Evolutionary conservation across 306 rosid species (phyloP), one percentile per base, ranked within the genome.

Genomic region (Hylodesmum podocarpum): DNA sequence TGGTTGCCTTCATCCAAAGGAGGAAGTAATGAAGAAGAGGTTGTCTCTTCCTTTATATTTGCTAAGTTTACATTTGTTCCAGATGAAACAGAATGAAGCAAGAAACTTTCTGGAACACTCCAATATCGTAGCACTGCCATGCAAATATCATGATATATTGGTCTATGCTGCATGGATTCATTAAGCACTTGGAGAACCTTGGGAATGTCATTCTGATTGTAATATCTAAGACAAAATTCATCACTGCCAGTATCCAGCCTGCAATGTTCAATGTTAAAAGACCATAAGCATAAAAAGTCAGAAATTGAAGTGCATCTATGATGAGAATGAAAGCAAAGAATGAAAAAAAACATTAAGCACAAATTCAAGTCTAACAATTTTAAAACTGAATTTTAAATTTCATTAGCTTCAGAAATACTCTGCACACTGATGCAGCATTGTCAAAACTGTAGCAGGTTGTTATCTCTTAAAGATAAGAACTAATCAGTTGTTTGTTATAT

Each of bases 201-300:
- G 43, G 83, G 87, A 65, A 95, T 89, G 84, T 92, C 97, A 80
- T 84, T 85, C 87, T 62, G 88, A 80, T 86, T 91, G 87, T 90
- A 96, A 73, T 96, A 92, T 76, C 88, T 89, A 80, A 88, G 78
- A 82, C 69, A 73, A 65, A 77, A 88, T 75, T 88, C 90, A 66
- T 80, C 78, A 49, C 63, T 76, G 50, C 66, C 88, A 77, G 80
- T 64, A 59, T 84, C 88, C 73, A 88, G 85, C 87, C 99, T 96
- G 94, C 87, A 91, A 88, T 70, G 37, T 79, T 43, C 55, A 85
- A 78, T 43, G 61, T 68, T 43, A 59, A 50, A 66, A 76, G 40
- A 78, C 73, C 75, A 87, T 55, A 39, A 72, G 75, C 59, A 77
- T 27, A 67, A 53, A 55, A 78, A 66, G 9, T 31, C 55, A 77